Base-by-base conservation (phyloP, 768 basidiomycete species). In the Phlebiopsis flavidoalba region DNA sequence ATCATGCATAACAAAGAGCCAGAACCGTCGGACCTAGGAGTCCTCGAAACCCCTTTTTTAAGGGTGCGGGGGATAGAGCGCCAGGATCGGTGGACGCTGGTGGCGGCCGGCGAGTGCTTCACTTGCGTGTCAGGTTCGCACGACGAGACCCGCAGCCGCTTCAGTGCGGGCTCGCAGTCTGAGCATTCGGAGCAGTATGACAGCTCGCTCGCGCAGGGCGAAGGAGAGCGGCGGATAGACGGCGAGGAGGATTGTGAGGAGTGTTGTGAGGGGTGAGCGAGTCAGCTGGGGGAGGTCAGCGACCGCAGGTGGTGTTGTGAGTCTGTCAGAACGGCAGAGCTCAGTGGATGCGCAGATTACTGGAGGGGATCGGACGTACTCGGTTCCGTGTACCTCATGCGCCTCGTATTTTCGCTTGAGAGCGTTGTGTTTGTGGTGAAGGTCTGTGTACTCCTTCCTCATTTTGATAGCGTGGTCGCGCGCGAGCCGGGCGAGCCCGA, bases 401-500 rank as follows among this genome's bases (percentile, higher is more conserved):
- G 66, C 65, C 22, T 67, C 70, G 53, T 65, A 61, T 50, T 61
- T 67, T 46, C 60, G 47, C 65, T 72, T 69, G 43, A 73, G 60
- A 26, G 63, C 61, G 46, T 68, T 63, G 53, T 67, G 71, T 56
- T 66, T 66, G 35, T 54, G 36, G 58, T 72, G 63, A 5, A 72
- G 51, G 48, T 69, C 67, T 26, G 69, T 67, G 24, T 63, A 60
- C 58, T 74, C 72, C 24, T 62, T 65, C 58, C 67, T 70, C 65
- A 72, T 65, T 47, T 64, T 62, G 31, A 72, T 21, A 19, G 67
- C 70, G 24, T 67, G 63, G 56, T 71, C 72, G 31, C 69, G 66
- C n/a, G 72, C 67, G 0, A 71, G 47, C 22, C 71, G 62, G 12
- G 72, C 71, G 31, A 74, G 68, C 10, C 71, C 70, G 61, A 71